Evolutionary conservation across 148 eudicot genomes (phyloP).

Genomic region (Dysphania ambrosioides): DNA sequence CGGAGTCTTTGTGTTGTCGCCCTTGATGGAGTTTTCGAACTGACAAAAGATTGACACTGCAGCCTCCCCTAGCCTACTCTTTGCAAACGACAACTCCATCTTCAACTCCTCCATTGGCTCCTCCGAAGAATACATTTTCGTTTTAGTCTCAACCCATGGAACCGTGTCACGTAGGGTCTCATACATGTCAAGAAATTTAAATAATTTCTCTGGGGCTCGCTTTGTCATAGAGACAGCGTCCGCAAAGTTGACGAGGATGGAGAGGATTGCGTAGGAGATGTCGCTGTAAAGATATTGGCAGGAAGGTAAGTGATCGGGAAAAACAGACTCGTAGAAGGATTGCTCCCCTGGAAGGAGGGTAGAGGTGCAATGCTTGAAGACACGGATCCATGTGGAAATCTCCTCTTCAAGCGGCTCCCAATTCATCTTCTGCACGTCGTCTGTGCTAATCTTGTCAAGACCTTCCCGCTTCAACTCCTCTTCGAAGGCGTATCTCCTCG

Average conservation of each 20-base stretch:
- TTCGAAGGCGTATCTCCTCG: slow-evolving; percentile 41
- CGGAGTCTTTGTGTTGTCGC: slow-evolving; percentile 52
- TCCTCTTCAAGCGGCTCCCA: slow-evolving; percentile 62
- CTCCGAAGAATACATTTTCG: slow-evolving; percentile 5
- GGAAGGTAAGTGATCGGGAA: slow-evolving; percentile 29
- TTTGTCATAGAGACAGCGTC: slow-evolving; percentile 64
- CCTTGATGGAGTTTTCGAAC: slow-evolving; percentile 66
- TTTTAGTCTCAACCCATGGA: slow-evolving; percentile 10
- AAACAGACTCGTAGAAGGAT: slow-evolving; percentile 38
- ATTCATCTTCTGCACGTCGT: slow-evolving; percentile 55
- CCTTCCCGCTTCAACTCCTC: slow-evolving; percentile 44
- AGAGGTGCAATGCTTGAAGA: slow-evolving; percentile 42
- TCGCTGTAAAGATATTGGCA: slow-evolving; percentile 13
- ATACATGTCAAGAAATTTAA: slow-evolving; percentile 70
- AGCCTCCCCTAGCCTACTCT: slow-evolving; percentile 55
- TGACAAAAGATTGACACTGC: slow-evolving; percentile 56
- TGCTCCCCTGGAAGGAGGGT: slow-evolving; percentile 48
- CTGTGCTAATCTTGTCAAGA: slow-evolving; percentile 50
- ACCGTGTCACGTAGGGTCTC: slow-evolving; percentile 53
- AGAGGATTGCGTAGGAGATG: slow-evolving; percentile 27
- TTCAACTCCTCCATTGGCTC: slow-evolving; percentile 34
- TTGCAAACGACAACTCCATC: slow-evolving; percentile 38
- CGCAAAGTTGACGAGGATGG: slow-evolving; percentile 50
- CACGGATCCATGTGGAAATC: slow-evolving; percentile 57
- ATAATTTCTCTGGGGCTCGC: slow-evolving; percentile 64